Base-by-base conservation (phyloP, 108 stramenopile species). In the Epithemia pelagica region DNA sequence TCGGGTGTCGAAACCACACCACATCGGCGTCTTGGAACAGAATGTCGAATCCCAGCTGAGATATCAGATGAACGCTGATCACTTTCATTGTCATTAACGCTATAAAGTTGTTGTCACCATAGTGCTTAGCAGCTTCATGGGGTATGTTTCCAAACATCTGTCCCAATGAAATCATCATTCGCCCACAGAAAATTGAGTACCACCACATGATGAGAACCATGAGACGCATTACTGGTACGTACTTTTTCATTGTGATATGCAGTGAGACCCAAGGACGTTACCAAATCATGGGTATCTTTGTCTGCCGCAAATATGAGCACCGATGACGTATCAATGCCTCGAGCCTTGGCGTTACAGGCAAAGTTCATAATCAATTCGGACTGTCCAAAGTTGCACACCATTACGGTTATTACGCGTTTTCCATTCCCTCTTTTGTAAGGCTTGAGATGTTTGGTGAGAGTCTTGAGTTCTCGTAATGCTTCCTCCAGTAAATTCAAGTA, bases 21-120 rank as follows among this genome's bases (percentile, higher is more conserved):
- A 83, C 59, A 53, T 92, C 87, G 0, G 87, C 86, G 71, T 89
- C 91, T 67, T 86, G 95, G 72, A 92, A 96, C 15, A 96, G 61
- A 0, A 94, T 65, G 65, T 96, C 86, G 68, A 87, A 86, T n/a
- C 91, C 90, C 55, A 87, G 64, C 32, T 61, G 54, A 52, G 69
- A 66, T 1, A 82, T 59, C 62, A 90, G 57, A 52, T 89, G 88
- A 15, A 92, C 90, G 67, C 84, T 85, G 57, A 72, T 77, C 1
- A 79, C 74, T 72, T 92, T 68, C 33, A 26, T 23, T 55, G 56
- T 58, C 67, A 68, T 59, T 24, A 59, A n/a, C 20, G 27, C 58
- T 1, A 66, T 61, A 73, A 96, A 96, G 8, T 62, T 73, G 0
- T 32, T 67, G 70, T 94, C 92, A n/a, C 87, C 87, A 72, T 94